Evolutionary conservation across 2,329 filamentous ascomycete genomes (phyloP).

Genomic region (Fusarium burgessii): DNA sequence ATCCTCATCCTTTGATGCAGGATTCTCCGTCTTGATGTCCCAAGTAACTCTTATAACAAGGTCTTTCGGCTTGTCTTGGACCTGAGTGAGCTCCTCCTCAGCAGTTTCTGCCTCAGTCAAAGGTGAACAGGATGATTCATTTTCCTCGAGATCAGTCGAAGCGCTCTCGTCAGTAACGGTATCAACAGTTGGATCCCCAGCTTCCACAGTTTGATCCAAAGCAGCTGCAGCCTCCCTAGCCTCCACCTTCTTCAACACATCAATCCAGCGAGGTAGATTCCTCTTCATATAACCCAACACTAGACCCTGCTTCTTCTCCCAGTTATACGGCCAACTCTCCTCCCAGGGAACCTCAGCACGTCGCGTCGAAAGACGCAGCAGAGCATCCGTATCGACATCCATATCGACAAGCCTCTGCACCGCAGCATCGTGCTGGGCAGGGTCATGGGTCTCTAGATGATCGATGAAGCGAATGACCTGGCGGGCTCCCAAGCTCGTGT

Average conservation of each 20-base stretch:
- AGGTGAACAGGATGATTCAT: too few relatives aligned
- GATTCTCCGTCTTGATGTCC: too few relatives aligned
- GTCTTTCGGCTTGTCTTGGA: too few relatives aligned
- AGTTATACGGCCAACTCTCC: background rate
- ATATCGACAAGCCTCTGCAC: background rate
- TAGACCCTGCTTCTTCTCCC: background rate
- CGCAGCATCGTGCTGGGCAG: background rate
- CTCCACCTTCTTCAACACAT: background rate
- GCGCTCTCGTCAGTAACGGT: background rate
- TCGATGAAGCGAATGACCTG: background rate
- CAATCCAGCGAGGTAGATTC: background rate
- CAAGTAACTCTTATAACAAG: too few relatives aligned
- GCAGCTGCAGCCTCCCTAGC: background rate
- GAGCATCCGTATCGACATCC: background rate
- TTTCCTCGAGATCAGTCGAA: too few relatives aligned
- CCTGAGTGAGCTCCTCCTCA: accelerated
- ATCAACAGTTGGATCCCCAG: too few relatives aligned
- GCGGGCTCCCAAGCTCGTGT: background rate
- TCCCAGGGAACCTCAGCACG: background rate
- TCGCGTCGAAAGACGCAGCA: background rate
- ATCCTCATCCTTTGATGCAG: background rate
- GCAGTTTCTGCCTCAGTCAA: background rate
- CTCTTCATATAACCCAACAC: background rate
- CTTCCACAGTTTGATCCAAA: background rate
- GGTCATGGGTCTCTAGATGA: background rate